Evolutionary conservation across 2,329 filamentous ascomycete species (phyloP), one percentile per base, ranked within the genome.

Genomic region (Colletotrichum liaoningense): DNA sequence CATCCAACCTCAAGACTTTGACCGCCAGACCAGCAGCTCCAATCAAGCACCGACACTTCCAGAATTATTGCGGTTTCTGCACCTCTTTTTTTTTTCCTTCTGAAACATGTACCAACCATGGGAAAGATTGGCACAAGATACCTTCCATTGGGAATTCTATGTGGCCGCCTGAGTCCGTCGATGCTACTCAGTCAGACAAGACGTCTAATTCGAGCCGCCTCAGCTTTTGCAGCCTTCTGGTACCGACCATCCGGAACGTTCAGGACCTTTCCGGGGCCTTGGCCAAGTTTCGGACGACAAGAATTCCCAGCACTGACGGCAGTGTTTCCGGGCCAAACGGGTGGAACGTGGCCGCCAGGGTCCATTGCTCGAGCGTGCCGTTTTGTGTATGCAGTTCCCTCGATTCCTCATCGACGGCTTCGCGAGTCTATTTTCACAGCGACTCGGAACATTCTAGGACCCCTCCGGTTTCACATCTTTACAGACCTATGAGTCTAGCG

Each of bases 381-480:
- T 19, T 52, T 72, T 58, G 52, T 59, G 28, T 35, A 46, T 52
- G 38, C 28, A 30, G 8, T 49, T 28, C 24, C 42, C 62, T 30
- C 11, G 16, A 54, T 55, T 22, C 42, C 19, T 35, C 63, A 58
- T 22, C 38, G 56, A n/a, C 9, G 12, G 42, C 28, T 49, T 30
- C 30, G 16, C 58, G 30, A 42, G 42, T 70, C 60, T 65, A 57
- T 66, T 66, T 66, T 28, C 70, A 56, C 38, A 42, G 59, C 42
- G 19, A 64, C 57, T 55, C 35, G 58, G 72, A 68, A 72, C 42
- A 42, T 68, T 64, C 63, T 59, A 63, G 54, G 58, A 57, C 57
- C 42, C 63, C n/a, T 67, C 63, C 63, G 69, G 69, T 68, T 67
- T 72, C 72, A 72, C 42, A 42, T 22, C 19, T 19, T 35, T 72